Base-by-base conservation (phyloP, 306 rosid species). In the Trifolium pratense region DNA sequence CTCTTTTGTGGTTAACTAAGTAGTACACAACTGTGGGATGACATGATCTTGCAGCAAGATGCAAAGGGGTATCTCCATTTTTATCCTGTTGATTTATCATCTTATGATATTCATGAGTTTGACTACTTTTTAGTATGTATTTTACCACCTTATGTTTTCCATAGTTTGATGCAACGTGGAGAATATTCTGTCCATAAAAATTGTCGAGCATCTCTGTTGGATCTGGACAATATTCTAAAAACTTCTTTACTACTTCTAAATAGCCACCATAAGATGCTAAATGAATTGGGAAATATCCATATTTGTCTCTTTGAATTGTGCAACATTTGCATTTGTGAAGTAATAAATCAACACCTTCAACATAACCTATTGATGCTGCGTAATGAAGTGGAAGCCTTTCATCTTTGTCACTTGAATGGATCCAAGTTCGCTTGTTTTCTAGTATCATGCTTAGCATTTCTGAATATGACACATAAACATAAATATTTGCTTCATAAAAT, bases 321-420 rank as follows among this genome's bases (percentile, higher is more conserved):
- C 65, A 70, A 0, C 48, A 36, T 2, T 13, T 5, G 20, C 75
- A 74, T 16, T 5, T 45, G 0, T 1, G 26, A 21, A 75, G 17
- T 7, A 86, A 23, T 7, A 15, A 1, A 0, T 14, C 9, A 40
- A 86, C 78, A 40, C 86, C 84, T 34, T 80, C 68, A 0, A 4
- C 12, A 48, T 16, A 86, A 46, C 87, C 82, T 13, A 9, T 43
- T 0, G 21, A 55, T 45, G 70, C 82, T 5, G 84, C 87, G 7
- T 2, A 14, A 70, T 61, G 82, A 9, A 86, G 79, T 2, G 84
- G 61, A 39, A 37, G 9, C 39, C 57, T 73, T 9, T 21, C 21
- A 2, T 71, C 0, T 32, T 9, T 4, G 14, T 73, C 45, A 55
- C 0, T 36, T 49, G 25, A 23, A 42, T 79, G 83, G 52, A 57